phyloP scores from a whole-genome alignment of 352 stramenopile species.

The Thalassiosira exigua region DNA sequence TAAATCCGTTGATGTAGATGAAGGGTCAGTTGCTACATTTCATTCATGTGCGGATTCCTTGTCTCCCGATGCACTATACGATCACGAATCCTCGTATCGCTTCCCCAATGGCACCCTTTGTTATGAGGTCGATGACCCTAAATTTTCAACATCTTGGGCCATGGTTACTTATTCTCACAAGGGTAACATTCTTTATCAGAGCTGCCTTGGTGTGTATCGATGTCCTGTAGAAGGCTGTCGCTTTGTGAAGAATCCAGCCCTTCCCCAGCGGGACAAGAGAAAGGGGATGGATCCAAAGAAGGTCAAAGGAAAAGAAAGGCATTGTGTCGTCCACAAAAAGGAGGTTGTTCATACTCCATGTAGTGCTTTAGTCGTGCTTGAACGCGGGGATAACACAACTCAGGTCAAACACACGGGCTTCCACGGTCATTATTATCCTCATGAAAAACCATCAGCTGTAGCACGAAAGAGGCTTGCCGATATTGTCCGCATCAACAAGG shows the following conservation, averaged over 20 bases:
- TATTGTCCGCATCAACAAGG: background rate
- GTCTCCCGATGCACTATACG: too few relatives aligned
- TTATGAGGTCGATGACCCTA: slow-evolving; percentile 7
- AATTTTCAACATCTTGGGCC: background rate
- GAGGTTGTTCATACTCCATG: background rate
- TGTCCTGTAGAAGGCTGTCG: background rate
- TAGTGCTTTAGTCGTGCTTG: background rate
- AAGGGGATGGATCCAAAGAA: background rate
- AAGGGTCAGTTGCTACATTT: too few relatives aligned
- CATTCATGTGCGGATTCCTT: too few relatives aligned
- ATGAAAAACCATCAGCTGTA: slow-evolving; percentile 11
- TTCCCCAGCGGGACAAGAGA: background rate
- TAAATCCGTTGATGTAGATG: too few relatives aligned
- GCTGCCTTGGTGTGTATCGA: background rate
- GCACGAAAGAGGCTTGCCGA: background rate
- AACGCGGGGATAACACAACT: background rate
- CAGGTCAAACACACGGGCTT: slow-evolving; percentile 9
- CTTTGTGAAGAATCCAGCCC: background rate
- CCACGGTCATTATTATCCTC: slow-evolving; percentile 9
- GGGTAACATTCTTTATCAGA: slow-evolving; percentile 2
- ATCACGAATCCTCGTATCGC: background rate
- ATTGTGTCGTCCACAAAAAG: background rate
- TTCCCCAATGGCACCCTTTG: background rate
- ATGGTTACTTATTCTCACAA: background rate
- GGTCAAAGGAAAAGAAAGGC: background rate